Percentiles rank a stretch among this genome's conserved stretches.
These are phyloP conservation scores for Hypoxylon fuscum DNA, from an alignment of 495 filamentous ascomycete genomes.

Conservation along the genomic window DNA sequence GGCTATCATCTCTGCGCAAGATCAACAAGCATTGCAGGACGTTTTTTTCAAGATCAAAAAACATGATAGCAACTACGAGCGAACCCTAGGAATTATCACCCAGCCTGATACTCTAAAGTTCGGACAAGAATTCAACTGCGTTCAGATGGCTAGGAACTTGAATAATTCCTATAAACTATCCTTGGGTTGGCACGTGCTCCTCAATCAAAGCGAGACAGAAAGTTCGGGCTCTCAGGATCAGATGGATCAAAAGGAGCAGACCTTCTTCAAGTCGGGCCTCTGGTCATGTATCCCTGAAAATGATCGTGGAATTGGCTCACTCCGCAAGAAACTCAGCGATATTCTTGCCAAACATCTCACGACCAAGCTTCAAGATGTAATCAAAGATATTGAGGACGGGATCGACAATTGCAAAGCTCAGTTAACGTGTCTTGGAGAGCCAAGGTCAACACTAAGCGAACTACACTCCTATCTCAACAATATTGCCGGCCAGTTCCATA, in stretches of 20 bases:
- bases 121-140: slow-evolving; percentile 54
- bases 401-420: slow-evolving; percentile 12
- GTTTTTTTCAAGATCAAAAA: slow-evolving; percentile 54
- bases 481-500: slow-evolving; percentile 38
- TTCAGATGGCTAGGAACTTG: slow-evolving; percentile 62
- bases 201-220: slow-evolving; percentile 64
- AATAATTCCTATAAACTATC: slow-evolving; percentile 56
- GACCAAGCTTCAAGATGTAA: slow-evolving; percentile 39
- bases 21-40: slow-evolving; percentile 59
- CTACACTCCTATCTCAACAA: slow-evolving; percentile 25
- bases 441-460: slow-evolving; percentile 28
- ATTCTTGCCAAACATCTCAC: slow-evolving; percentile 44
- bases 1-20: slow-evolving; percentile 63
- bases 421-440: slow-evolving; percentile 22
- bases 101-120: slow-evolving; percentile 60
- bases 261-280: slow-evolving; percentile 51
- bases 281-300: slow-evolving; percentile 48
- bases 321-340: slow-evolving; percentile 46
- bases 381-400: slow-evolving; percentile 38
- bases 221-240: slow-evolving; percentile 19
- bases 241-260: slow-evolving; percentile 51
- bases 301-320: slow-evolving; percentile 40
- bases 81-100: slow-evolving; percentile 69
- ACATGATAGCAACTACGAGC: slow-evolving; percentile 54
- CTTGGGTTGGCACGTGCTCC: slow-evolving; percentile 74